Base-by-base conservation (phyloP, 1,284 basidiomycete species). In the Pterulicium gracile region DNA sequence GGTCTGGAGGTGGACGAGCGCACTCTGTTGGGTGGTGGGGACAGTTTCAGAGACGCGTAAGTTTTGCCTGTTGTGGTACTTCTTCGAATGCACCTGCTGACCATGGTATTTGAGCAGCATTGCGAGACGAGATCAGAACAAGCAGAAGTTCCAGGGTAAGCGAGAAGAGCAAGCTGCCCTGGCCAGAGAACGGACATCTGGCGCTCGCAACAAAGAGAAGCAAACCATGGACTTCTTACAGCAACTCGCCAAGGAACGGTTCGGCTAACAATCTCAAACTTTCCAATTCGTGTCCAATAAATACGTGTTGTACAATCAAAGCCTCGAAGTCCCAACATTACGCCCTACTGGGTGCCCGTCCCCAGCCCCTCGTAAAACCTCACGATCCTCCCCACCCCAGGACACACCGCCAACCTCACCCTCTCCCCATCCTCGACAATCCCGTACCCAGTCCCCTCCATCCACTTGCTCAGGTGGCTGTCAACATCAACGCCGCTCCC, bases 221-320 rank as follows among this genome's bases (percentile, higher is more conserved):
- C 79, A 77, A 14, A 88, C 83, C 0, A 88, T 88, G 83, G 83
- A 84, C 47, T 87, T 86, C 83, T 85, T 89, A 59, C 80, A 83
- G 61, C 75, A 81, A 54, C 66, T 88, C 60, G 86, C 85, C 19
- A 84, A 82, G 59, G 71, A 81, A 53, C 67, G 81, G 50, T 88
- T 83, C 54, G 85, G 82, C 43, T 83, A 58, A 63, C 43, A 34
- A 34, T 34, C 15, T 15, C 27, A 34, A 34, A 34, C 27, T 34
- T 34, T 15, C 12, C 27, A 34, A 10, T 15, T 34, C 27, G 12
- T 10, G 27, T 34, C 27, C 27, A 34, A 34, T 10, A 34, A 34
- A 15, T 34, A 15, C 12, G 27, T 34, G 27, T 34, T 10, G 27
- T 34, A 10, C 27, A 34, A 10, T 34, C 27, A 34, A 10, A 15